Base-by-base conservation (phyloP, 2,329 filamentous ascomycete species). In the Trichocomaceae sp. region DNA sequence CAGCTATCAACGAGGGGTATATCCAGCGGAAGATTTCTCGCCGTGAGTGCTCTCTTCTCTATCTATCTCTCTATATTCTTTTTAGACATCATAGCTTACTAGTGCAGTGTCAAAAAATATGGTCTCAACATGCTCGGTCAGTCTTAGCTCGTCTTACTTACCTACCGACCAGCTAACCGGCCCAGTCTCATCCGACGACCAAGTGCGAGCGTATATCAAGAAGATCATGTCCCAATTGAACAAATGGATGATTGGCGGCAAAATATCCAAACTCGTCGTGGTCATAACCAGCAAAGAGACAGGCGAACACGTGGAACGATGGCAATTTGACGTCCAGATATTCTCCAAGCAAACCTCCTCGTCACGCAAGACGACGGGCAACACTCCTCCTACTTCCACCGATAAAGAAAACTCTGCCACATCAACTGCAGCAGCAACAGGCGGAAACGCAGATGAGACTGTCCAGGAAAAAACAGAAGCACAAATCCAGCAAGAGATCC, bases 201-300 rank as follows among this genome's bases (percentile, higher is more conserved):
- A 99, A 75, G 93, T 99, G 69, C 95, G 96, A 74, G 90, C 91
- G 31, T 99, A 99, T 75, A 95, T 99, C 79, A 96, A 96, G 74
- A 96, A 95, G 75, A 97, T 99, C 76, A 99, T 96, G 91, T 86
- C 85, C 26, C 93, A 99, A 74, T 83, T 99, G 56, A 92, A 95
- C 76, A 90, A 89, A 70, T 99, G 93, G 93, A 97, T 97, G 90
- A 80, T 90, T 52, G 88, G 87, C 64, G 90, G 91, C 70, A 97
- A 99, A 75, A 96, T 99, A 69, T 95, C 89, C 51, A 96, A 95
- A 73, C 83, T 99, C 12, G 91, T 99, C 57, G 87, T 99, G 52
- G 93, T 99, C 47, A 91, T 99, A 62, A 96, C 92, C 31, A 88
- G 88, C 77, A 97, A 96, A 73, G 93, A 99, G 72, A 96, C 91